phyloP scores from a whole-genome alignment of 2,329 filamentous ascomycete genomes.

The Colletotrichum graminicola region DNA sequence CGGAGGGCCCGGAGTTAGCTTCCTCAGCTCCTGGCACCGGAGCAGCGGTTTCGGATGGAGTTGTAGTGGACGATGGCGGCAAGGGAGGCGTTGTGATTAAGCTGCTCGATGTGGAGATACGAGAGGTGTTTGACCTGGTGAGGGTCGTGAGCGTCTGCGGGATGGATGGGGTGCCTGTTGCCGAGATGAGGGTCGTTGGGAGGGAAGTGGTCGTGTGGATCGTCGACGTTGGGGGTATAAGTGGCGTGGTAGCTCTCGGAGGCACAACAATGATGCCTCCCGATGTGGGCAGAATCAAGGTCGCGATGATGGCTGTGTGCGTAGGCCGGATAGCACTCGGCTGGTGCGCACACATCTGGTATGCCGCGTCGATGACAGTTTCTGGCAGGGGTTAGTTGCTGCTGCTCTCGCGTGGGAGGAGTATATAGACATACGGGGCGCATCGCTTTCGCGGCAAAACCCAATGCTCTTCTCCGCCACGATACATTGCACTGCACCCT shows the following conservation, averaged over 20 bases:
- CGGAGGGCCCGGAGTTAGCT: conserved; percentile 26
- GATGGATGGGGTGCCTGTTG: conserved; percentile 25
- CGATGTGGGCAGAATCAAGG: conserved; percentile 59
- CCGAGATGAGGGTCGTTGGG: conserved; percentile 34
- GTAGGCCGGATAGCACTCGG: conserved; percentile 66
- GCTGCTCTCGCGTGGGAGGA: not conserved
- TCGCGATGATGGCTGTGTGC: conserved; percentile 69
- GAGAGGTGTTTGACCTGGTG: conserved; percentile 24
- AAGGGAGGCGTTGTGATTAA: conserved; percentile 23
- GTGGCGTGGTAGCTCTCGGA: conserved; percentile 19
- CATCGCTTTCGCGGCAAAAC: conserved; percentile 63
- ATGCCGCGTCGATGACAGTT: conserved; percentile 61
- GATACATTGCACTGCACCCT: conserved; percentile 77
- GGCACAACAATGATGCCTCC: conserved; percentile 52
- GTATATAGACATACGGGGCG: conserved; percentile 51
- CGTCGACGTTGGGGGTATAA: conserved; percentile 36
- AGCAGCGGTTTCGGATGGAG: conserved; percentile 23
- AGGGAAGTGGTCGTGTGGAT: conserved; percentile 28
- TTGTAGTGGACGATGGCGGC: conserved; percentile 24
- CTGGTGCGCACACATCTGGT: conserved; percentile 68
- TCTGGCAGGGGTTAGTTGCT: conserved; percentile 48
- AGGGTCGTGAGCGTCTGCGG: conserved; percentile 36
- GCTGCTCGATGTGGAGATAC: conserved; percentile 37
- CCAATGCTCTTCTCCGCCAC: conserved; percentile 63
- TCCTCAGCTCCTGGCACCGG: conserved; percentile 31